Base-by-base conservation (phyloP, 768 basidiomycete genomes). In the Russula abietina region DNA sequence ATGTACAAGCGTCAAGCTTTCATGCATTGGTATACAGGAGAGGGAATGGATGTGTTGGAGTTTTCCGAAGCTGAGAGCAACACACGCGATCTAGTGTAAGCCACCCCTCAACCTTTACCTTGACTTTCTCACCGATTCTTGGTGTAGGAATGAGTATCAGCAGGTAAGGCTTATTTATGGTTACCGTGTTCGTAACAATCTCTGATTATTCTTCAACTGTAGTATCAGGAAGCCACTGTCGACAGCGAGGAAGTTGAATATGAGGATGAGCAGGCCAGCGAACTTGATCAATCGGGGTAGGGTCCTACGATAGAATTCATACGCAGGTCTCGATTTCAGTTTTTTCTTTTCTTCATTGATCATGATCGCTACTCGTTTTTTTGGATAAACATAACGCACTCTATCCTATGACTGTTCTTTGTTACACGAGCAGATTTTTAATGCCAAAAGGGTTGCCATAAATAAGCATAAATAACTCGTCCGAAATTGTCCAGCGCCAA, bases 41-140 rank as follows among this genome's bases (percentile, higher is more conserved):
- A 95, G 73, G 93, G 93, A 48, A 94, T 95, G 93, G 93, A 94
- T 71, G 71, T 81, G 19, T 82, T 87, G 86, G 83, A 93, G 74
- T 92, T 93, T 73, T 81, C 88, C 0, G 91, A 93, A 73, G 91
- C 92, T 0, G 91, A 93, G 76, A 92, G 88, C 70, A 92, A 93
- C 71, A 77, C 82, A 2, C 80, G 79, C 3, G 92, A 93, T 75
- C 73, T 93, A 53, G 86, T 93, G 90, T 92, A 72, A 73, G 90
- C 76, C 26, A 19, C 33, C 58, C 58, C 26, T 17, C 59, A 55
- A 2, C 16, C 22, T 33, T 39, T 45, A 49, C 62, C 10, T 65
- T 28, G 41, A 64, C 45, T 57, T 26, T 68, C 54, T 64, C 61
- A 38, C 68, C 12, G 26, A 36, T 58, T 62, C 2, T 65, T 5